Percentiles rank a stretch among this genome's conserved stretches.
Conservation (phyloP, 192 early-diverging fungal species). For the Backusella tarrabulga region DNA sequence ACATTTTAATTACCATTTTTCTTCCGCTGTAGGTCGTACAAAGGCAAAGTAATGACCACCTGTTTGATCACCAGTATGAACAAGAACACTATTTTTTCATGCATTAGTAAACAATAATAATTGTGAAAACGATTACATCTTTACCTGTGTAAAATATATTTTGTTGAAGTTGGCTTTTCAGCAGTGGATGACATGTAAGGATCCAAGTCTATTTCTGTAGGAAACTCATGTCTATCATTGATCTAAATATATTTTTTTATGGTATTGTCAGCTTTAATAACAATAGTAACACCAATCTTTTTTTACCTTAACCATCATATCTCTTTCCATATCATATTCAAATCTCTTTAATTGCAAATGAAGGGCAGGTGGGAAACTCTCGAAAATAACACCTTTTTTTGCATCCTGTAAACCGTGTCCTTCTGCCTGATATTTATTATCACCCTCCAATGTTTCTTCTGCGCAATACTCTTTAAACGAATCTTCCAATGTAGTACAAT, state of each 20-base stretch:
- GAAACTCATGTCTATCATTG: conserved; percentile 97
- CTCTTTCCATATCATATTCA: conserved; percentile 94
- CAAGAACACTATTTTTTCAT: conserved; percentile 63
- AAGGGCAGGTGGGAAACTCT: conserved; percentile 90
- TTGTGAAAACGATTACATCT: not conserved
- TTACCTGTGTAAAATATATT: conserved; percentile 75
- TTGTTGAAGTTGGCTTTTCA: conserved; percentile 59
- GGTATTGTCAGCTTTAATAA: not conserved
- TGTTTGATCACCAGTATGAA: conserved; percentile 90
- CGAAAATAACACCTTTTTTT: conserved; percentile 96
- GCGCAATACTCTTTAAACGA: conserved; percentile 90
- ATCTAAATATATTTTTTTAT: conserved; percentile 41
- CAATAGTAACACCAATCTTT: not conserved
- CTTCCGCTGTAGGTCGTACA: conserved; percentile 73
- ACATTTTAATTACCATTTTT: conserved; percentile 59
- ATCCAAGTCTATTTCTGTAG: conserved; percentile 77
- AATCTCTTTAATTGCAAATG: conserved; percentile 97
- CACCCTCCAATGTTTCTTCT: conserved; percentile 91
- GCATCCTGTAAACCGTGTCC: conserved; percentile 93
- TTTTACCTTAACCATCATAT: conserved; percentile 66
- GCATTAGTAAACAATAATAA: not conserved
- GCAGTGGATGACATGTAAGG: conserved; percentile 70
- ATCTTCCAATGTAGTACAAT: conserved; percentile 77
- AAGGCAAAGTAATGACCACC: conserved; percentile 96
- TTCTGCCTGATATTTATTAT: conserved; percentile 94